A percentile compares a stretch with the other conserved stretches of the same genome.
These are phyloP conservation scores for Bolboschoenus planiculmis DNA, from an alignment of 176 grass and related monocot genomes.

Conservation along the genomic window DNA sequence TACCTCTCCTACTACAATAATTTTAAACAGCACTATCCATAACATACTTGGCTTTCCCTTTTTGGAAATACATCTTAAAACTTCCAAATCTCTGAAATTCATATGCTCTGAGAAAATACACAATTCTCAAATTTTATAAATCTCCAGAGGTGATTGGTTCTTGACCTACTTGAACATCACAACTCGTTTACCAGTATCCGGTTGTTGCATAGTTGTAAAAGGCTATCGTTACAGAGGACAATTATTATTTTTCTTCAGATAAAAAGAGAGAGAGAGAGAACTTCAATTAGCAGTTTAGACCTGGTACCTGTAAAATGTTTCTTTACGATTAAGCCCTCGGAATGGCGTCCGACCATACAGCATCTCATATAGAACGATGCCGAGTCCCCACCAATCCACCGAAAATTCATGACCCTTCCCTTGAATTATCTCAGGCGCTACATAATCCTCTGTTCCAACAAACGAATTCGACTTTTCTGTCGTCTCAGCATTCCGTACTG, in stretches of 20 bases:
- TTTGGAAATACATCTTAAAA: not conserved
- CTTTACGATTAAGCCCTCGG: constrained; percentile 86
- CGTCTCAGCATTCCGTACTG: constrained; percentile 35
- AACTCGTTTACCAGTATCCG: not conserved
- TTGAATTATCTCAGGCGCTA: constrained; percentile 90
- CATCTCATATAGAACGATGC: constrained; percentile 95
- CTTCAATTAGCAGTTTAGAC: not conserved
- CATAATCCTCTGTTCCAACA: constrained; percentile 98
- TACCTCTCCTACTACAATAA: not conserved
- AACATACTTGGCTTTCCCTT: not conserved
- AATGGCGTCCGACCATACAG: constrained; percentile 94
- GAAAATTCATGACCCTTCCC: constrained; percentile 86
- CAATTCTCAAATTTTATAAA: not conserved
- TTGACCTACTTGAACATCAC: not conserved
- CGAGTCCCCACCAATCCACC: constrained; percentile 92
- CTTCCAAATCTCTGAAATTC: not conserved
- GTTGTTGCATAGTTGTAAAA: not conserved
- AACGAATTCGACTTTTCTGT: constrained; percentile 84
- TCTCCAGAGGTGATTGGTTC: not conserved
- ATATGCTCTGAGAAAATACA: not conserved
- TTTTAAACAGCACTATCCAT: not conserved
- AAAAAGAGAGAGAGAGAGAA: not conserved
- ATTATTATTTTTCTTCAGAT: not conserved
- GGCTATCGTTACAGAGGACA: not conserved
- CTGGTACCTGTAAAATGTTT: constrained; percentile 87